Conservation (phyloP, 768 basidiomycete species). For the Boletus pseudopeckii region DNA sequence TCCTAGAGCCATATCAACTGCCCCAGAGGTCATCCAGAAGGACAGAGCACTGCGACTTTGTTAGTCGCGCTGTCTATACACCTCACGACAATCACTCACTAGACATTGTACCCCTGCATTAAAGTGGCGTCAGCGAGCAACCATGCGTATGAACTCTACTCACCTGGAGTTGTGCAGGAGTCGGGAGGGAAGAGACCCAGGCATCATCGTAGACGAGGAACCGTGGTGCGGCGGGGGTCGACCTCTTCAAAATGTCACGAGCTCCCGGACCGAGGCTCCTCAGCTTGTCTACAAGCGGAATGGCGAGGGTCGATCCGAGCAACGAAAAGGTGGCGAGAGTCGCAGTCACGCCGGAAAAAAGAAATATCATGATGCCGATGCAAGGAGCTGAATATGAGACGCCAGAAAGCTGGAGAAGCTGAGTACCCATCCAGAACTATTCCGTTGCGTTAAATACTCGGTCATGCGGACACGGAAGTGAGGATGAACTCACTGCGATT, state of each 20-base stretch:
- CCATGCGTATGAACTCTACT: background rate
- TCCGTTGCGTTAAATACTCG: constrained; percentile 5
- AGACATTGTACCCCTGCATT: constrained; percentile 33
- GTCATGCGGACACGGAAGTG: background rate
- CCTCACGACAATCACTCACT: constrained; percentile 14
- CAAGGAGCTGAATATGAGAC: background rate
- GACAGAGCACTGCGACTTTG: constrained; percentile 33
- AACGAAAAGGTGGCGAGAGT: constrained; percentile 2
- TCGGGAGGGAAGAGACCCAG: constrained; percentile 43
- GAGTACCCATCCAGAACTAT: background rate
- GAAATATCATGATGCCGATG: constrained; percentile 6
- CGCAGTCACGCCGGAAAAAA: background rate
- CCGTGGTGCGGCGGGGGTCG: constrained; percentile 43
- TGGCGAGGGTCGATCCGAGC: constrained; percentile 4
- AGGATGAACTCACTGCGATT: background rate
- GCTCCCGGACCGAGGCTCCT: constrained; percentile 15
- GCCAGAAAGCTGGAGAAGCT: background rate
- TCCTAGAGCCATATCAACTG: constrained; percentile 42
- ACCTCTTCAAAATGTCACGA: constrained; percentile 15
- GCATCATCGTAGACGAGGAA: constrained; percentile 40
- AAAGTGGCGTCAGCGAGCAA: background rate
- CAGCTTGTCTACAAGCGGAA: constrained; percentile 17
- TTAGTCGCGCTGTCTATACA: background rate
- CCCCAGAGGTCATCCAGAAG: constrained; percentile 40
- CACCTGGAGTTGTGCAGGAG: constrained; percentile 41